These are phyloP conservation scores for Melastoma malabathricum DNA, from an alignment of 345 rosid genomes.

Conservation along the genomic window DNA sequence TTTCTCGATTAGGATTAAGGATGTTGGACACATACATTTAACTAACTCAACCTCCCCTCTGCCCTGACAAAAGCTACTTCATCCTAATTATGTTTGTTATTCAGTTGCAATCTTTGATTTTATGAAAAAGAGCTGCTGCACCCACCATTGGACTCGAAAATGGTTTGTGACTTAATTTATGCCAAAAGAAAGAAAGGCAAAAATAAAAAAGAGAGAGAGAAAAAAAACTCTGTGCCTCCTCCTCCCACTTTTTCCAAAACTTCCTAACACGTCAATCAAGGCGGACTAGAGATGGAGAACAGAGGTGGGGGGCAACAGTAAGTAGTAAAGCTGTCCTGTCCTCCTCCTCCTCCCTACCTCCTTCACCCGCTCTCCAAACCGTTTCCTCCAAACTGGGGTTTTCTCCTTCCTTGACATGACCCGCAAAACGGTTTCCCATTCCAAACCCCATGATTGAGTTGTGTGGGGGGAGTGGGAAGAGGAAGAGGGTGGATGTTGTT, in stretches of 20 bases:
- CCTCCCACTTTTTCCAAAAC: background rate
- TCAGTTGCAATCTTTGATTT: too few relatives aligned
- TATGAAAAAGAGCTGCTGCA: too few relatives aligned
- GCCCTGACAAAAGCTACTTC: too few relatives aligned
- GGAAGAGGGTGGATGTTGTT: background rate
- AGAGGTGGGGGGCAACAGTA: background rate
- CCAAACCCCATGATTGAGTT: too few relatives aligned
- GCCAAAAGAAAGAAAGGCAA: background rate
- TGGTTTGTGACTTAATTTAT: too few relatives aligned
- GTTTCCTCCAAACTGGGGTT: slow-evolving; percentile 1
- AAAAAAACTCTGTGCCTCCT: background rate
- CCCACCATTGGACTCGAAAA: too few relatives aligned
- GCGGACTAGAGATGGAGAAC: background rate
- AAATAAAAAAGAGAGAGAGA: too few relatives aligned
- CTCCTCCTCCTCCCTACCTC: background rate
- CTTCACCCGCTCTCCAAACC: background rate
- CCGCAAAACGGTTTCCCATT: slow-evolving; percentile 3
- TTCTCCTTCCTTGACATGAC: background rate
- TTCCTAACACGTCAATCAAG: background rate
- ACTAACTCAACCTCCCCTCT: too few relatives aligned
- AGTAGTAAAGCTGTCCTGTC: too few relatives aligned
- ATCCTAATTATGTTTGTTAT: too few relatives aligned
- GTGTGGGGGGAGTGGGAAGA: background rate
- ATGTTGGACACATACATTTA: too few relatives aligned
- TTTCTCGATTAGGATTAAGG: too few relatives aligned